Conservation (phyloP, 1,284 basidiomycete genomes). For the Erythrobasidium hasegawianum region DNA sequence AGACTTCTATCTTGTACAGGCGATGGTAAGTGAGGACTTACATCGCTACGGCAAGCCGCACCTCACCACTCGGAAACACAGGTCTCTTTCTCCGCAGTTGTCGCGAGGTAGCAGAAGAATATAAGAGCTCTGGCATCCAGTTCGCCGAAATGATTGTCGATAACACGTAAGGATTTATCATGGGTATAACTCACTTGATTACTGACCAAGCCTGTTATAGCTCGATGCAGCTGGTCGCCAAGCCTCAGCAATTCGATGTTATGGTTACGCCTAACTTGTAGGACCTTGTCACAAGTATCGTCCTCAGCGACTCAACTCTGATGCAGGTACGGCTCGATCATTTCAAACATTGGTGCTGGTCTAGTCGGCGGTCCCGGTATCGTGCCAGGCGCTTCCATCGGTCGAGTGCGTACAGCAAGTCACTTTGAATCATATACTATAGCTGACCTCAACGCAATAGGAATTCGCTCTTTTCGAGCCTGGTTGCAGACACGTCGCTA, state of each 20-base stretch:
- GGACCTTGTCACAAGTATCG: slow-evolving; percentile 28
- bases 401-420: slow-evolving; percentile 65
- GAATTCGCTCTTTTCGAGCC: slow-evolving; percentile 99
- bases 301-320: neutral
- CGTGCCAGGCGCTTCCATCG: slow-evolving; percentile 97
- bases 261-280: slow-evolving; percentile 94
- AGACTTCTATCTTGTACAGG: too few species aligned
- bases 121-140: slow-evolving; percentile 86
- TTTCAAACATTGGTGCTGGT: slow-evolving; percentile 96
- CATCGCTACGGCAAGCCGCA: too few species aligned
- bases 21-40: neutral
- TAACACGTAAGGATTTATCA: slow-evolving; percentile 45
- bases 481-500: slow-evolving; percentile 96
- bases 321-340: slow-evolving; percentile 82
- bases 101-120: slow-evolving; percentile 87
- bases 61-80: too few species aligned
- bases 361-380: slow-evolving; percentile 97
- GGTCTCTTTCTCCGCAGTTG: slow-evolving; percentile 99
- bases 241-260: slow-evolving; percentile 93
- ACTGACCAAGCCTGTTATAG: slow-evolving; percentile 51
- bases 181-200: neutral
- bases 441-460: too few species aligned
- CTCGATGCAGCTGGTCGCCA: slow-evolving; percentile 97
- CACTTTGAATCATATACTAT: neutral
- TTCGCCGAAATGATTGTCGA: slow-evolving; percentile 88